Conservation (phyloP, 2,329 filamentous ascomycete genomes). For the Eurotiales sp. region DNA sequence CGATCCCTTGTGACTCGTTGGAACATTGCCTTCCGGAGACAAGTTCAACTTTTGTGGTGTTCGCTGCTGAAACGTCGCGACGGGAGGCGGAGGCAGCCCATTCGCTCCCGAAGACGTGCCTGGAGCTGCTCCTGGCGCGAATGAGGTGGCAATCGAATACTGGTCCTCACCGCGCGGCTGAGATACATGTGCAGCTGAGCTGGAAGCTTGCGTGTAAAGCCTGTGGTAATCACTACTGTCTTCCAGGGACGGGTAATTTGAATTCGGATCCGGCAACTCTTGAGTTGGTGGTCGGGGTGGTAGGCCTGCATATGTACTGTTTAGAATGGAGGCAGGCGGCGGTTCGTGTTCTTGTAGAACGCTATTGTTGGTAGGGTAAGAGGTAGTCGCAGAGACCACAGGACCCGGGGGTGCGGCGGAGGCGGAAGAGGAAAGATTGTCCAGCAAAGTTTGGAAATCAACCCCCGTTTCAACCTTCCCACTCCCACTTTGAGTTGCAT, state of each 20-base stretch:
- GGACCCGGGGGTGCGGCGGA: conserved; percentile 25
- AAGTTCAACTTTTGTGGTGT: conserved; percentile 14
- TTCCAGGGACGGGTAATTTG: conserved; percentile 36
- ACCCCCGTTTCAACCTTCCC: conserved; percentile 35
- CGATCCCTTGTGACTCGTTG: conserved; percentile 22
- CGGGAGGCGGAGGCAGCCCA: conserved; percentile 38
- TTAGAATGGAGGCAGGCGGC: conserved; percentile 22
- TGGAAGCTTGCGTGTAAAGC: conserved; percentile 27
- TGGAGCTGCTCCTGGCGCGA: conserved; percentile 32
- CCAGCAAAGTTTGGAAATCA: conserved; percentile 47
- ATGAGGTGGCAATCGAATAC: conserved; percentile 17
- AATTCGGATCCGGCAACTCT: conserved; percentile 37
- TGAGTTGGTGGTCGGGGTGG: conserved; percentile 45
- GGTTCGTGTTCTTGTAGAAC: conserved; percentile 23
- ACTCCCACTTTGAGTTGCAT: conserved; percentile 17
- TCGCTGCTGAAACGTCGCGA: conserved; percentile 38
- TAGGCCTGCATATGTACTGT: conserved; percentile 27
- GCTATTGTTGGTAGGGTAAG: conserved; percentile 24
- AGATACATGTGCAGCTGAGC: conserved; percentile 21
- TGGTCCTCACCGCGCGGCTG: conserved; percentile 24
- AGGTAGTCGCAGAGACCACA: conserved; percentile 21
- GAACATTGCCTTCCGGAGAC: conserved; percentile 22
- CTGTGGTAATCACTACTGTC: conserved; percentile 40
- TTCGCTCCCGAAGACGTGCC: conserved; percentile 33
- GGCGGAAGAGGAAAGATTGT: conserved; percentile 42